These are phyloP conservation scores for Streptanthus diversifolius DNA, from an alignment of 345 rosid species.

Conservation along the genomic window DNA sequence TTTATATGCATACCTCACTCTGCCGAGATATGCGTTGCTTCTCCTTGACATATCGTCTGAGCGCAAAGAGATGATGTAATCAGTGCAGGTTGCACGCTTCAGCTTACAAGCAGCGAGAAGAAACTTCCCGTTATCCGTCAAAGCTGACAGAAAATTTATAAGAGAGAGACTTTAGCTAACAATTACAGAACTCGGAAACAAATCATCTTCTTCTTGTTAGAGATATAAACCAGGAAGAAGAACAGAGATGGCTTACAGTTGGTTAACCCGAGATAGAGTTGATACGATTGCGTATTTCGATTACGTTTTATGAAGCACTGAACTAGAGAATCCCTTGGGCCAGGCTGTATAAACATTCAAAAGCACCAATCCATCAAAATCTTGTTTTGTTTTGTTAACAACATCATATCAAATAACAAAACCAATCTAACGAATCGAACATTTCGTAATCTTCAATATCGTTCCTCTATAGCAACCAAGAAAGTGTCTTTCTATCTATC, in stretches of 20 bases:
- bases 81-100: constrained; percentile 66
- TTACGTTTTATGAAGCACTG: constrained; percentile 65
- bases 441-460: background rate
- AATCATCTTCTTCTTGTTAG: background rate
- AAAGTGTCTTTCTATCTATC: background rate
- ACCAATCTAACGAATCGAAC: background rate
- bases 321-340: constrained; percentile 56
- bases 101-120: constrained; percentile 68
- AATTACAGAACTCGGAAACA: background rate
- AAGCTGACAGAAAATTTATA: constrained; percentile 37
- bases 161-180: background rate
- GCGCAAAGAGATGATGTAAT: constrained; percentile 50
- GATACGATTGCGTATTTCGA: constrained; percentile 51
- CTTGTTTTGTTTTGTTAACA: background rate
- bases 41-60: constrained; percentile 43
- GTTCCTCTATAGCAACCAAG: background rate
- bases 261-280: constrained; percentile 62
- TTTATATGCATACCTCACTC: constrained; percentile 45
- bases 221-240: background rate
- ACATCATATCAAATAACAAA: background rate
- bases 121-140: constrained; percentile 62
- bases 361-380: background rate
- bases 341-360: constrained; percentile 50
- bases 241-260: constrained; percentile 42
- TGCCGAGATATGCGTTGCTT: constrained; percentile 51